Evolutionary conservation across 495 filamentous ascomycete species (phyloP).

Genomic region (Talaromyces adpressus): DNA sequence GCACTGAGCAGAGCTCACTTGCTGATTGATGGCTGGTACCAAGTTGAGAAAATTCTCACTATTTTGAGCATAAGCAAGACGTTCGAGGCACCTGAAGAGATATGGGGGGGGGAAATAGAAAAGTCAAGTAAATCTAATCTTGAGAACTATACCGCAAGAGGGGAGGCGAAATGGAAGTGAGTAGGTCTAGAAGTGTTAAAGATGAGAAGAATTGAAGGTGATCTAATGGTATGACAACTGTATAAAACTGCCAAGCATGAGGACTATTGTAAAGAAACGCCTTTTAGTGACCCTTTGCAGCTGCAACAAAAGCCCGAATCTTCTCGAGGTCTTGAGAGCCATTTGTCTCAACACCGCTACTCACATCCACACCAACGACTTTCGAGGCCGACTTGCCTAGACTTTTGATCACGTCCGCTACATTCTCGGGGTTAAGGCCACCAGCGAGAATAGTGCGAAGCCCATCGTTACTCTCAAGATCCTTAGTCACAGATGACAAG

Average conservation of each 20-base stretch:
- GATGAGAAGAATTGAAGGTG: background rate
- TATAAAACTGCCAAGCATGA: background rate
- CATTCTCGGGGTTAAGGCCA: conserved; percentile 71
- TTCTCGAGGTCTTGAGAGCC: conserved; percentile 76
- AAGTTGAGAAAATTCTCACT: background rate
- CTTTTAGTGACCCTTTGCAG: conserved; percentile 47
- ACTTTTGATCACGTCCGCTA: conserved; percentile 51
- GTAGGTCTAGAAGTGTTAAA: background rate
- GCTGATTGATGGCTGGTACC: background rate
- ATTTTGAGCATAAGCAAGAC: background rate
- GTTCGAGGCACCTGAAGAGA: background rate
- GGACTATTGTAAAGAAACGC: background rate
- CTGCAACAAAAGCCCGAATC: conserved; percentile 73
- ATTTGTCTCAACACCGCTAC: conserved; percentile 82
- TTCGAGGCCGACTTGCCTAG: conserved; percentile 47
- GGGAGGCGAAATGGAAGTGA: background rate
- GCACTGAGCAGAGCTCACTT: background rate
- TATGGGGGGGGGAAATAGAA: background rate
- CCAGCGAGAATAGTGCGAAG: conserved; percentile 75
- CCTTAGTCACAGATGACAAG: conserved; percentile 51
- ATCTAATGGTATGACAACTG: background rate
- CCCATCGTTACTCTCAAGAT: conserved; percentile 54
- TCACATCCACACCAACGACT: conserved; percentile 83
- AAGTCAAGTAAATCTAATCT: background rate
- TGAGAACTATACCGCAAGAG: background rate